Evolutionary conservation across 768 basidiomycete species (phyloP).

Genomic region (Kwoniella dendrophila): DNA sequence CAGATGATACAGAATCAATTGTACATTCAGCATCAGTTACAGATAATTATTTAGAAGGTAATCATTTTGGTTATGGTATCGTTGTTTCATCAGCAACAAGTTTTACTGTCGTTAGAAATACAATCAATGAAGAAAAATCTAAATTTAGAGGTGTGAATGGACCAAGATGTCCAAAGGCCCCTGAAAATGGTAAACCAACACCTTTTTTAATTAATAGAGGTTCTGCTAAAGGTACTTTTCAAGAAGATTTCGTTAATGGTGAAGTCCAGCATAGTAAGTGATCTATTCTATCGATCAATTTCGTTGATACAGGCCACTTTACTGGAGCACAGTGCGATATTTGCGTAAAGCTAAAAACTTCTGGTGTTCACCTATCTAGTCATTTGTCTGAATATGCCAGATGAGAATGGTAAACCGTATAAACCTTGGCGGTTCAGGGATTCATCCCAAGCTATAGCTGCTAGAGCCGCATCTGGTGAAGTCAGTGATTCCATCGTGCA

Average conservation of each 20-base stretch:
- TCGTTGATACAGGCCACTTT: too few species aligned
- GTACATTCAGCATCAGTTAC: constrained; percentile 52
- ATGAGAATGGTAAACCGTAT: constrained; percentile 47
- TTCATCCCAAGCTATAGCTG: constrained; percentile 44
- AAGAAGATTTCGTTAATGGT: constrained; percentile 56
- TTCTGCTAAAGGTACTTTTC: constrained; percentile 52
- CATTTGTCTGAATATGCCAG: constrained; percentile 54
- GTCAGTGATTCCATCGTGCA: constrained; percentile 10
- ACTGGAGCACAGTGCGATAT: background rate
- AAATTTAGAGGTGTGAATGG: constrained; percentile 50
- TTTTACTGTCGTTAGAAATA: constrained; percentile 53
- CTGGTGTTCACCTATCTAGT: constrained; percentile 35
- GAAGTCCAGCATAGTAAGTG: constrained; percentile 56
- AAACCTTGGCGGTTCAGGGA: constrained; percentile 53
- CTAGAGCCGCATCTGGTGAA: constrained; percentile 27
- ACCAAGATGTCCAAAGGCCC: constrained; percentile 50
- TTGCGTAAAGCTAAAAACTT: background rate
- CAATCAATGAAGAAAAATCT: constrained; percentile 39
- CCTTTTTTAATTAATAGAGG: constrained; percentile 55
- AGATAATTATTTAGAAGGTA: constrained; percentile 52
- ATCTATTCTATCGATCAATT: background rate
- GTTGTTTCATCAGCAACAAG: constrained; percentile 53
- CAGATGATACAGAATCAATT: constrained; percentile 54
- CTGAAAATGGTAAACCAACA: constrained; percentile 51
- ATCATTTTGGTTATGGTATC: constrained; percentile 54